Base-by-base conservation (phyloP, 2,329 filamentous ascomycete genomes). In the Chalaropsis ovoidea region DNA sequence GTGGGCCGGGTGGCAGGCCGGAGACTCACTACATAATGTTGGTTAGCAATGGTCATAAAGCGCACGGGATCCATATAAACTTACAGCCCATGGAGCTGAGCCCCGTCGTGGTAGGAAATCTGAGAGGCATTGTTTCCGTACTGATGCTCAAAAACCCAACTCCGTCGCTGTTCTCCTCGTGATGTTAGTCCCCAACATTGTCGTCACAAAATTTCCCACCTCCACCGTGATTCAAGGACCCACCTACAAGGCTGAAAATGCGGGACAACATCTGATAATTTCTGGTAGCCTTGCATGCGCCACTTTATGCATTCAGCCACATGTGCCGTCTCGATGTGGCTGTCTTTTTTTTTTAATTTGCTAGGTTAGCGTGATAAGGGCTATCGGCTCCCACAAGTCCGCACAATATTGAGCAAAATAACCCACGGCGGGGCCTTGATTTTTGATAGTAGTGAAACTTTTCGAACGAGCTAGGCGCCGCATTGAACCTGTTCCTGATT, bases 61-160 rank as follows among this genome's bases (percentile, higher is more conserved):
- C 19, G 6, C 4, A 27, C 13, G 31, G 35, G n/a, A 17, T 15
- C 11, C 19, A 19, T 61, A 56, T 41, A 45, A 39, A 70, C 82
- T 75, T 78, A 89, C 87, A 77, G 70, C 80, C 82, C 67, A 87
- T 74, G 39, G 78, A 79, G 73, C 81, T 81, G 64, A 87, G 76
- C 74, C 83, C 81, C 74, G 82, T 80, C 67, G 84, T 79, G 72
- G 79, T 74, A 70, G 81, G 77, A 80, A 89, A 77, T 79, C 85
- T 85, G 67, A 84, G 86, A 72, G 86, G 82, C 87, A 90, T 90
- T 64, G 19, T 56, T 54, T 27, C 41, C 31, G 56, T 49, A 22
- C 27, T 41, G 15, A n/a, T 15, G 35, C n/a, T 43, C 22, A 27
- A 19, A 61, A 61, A 61, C 13, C 35, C 41, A 52, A 22, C 43